Evolutionary conservation across 345 rosid species (phyloP), one percentile per base, ranked within the genome.

Genomic region (Syzygium oleosum): DNA sequence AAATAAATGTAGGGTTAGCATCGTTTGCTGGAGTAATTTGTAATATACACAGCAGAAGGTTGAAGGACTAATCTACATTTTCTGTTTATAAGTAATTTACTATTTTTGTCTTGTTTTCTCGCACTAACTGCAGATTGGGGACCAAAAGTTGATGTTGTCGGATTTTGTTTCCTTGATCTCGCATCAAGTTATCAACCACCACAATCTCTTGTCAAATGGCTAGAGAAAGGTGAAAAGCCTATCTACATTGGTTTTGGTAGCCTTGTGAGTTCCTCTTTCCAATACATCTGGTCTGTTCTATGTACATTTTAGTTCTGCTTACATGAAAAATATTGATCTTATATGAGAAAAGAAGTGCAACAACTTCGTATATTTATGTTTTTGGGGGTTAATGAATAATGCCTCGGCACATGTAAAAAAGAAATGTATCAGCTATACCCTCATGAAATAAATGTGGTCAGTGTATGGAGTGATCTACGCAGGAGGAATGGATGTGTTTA

Each of bases 221-320:
- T 94, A 85, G 90, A 89, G 88, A 49, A 34, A 88, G 94, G 94
- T 84, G 87, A 91, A 87, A 91, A 90, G 85, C 95, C 96, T 85
- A 91, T 94, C 91, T 94, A 94, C 91, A 86, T 94, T 89, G 96
- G 96, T 88, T 94, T 94, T 52, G 96, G 96, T 85, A 94, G 96
- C 91, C 96, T 93, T 43, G 96, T 93, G 91, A 93, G 96, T 94
- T 90, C 87, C 89, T 86, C 88, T 68, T 22, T 87, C 85, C 27
- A 17, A 38, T 84, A 73, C 49, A 73, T 73, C 80, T 73, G 49
- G 49, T 73, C 27, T 73, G 80, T 34, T 73, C 8, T 19, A 34
- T 73, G 49, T 34, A 19, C 80, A 34, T 73, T 73, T 73, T 73
- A 38, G 80, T 25, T 52, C 22, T 83, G 43, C 12, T 14, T 65